Evolutionary conservation across 441 rosid genomes (phyloP), one percentile per base, ranked within the genome.

Genomic region (Erodium chrysanthum): DNA sequence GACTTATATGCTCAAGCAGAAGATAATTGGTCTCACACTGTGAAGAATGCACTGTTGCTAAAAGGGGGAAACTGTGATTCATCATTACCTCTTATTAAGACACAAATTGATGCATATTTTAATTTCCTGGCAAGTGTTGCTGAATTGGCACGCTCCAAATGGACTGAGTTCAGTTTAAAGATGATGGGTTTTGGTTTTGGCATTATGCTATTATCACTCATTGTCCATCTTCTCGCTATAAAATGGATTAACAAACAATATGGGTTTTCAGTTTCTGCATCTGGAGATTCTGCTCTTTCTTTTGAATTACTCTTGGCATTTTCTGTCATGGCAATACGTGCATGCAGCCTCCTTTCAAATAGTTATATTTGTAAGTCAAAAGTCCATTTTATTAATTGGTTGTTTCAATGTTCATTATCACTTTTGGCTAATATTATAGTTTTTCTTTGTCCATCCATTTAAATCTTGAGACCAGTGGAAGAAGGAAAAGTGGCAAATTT

Each of bases 401-500:
- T 54, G 54, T 27, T 66, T 18, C 25, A 37, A 46, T 66, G 48
- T 37, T 71, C 65, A 66, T 71, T 56, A 58, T 8, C 40, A 48
- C 23, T 25, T 76, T 54, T 63, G 67, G 33, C 71, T 78, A 68
- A 66, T 62, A 20, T 59, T 52, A 20, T 22, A 4, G 25, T 5
- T 66, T 71, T 17, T 65, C 25, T 50, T 7, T 65, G 20, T 35
- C 70, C 35, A 25, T 54, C 12, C 20, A 15, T 42, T 61, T 66
- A 1, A 31, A 72, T 27, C 75, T 75, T 79, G 76, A 76, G 66
- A 65, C 72, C 82, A 93, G 98, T 93, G 89, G 92, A 85, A 84
- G 97, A 90, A 82, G 99, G 96, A 75, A 94, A 91, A 85, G 96
- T 90, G 68, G 91, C 97, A 66, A 87, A 80, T 71, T 95, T 89